A percentile compares a stretch with the other conserved stretches of the same genome.
Conservation (phyloP, 495 filamentous ascomycete species). For the Tuber brumale region DNA sequence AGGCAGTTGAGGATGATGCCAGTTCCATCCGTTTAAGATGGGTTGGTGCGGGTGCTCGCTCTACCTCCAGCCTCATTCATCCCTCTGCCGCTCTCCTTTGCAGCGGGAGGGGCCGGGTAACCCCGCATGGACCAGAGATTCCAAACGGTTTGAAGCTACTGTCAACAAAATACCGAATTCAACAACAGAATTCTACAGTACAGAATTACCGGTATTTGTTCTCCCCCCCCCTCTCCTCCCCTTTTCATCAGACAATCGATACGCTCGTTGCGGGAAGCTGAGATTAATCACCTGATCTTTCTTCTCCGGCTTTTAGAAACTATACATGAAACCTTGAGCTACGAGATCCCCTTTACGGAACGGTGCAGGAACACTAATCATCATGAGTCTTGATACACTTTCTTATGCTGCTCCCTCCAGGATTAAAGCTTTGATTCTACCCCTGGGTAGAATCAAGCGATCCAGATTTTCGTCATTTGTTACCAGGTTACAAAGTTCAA, state of each 20-base stretch:
- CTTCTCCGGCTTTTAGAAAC: background rate
- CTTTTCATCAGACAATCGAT: background rate
- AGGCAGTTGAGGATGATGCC: background rate
- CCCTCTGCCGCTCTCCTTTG: background rate
- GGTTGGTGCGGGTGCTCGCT: background rate
- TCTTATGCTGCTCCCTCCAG: constrained; percentile 84
- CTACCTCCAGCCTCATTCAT: background rate
- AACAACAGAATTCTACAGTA: background rate
- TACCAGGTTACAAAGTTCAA: constrained; percentile 66
- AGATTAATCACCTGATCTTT: background rate
- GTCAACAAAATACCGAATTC: background rate
- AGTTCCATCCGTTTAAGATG: background rate
- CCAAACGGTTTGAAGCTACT: background rate
- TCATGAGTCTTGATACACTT: constrained; percentile 77
- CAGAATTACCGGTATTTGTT: background rate
- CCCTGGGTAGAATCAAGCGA: constrained; percentile 75
- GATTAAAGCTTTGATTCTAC: constrained; percentile 74
- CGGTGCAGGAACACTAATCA: constrained; percentile 14
- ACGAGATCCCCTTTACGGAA: background rate
- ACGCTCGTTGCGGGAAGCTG: background rate
- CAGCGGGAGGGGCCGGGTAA: background rate
- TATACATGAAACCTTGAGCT: background rate
- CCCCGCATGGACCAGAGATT: background rate
- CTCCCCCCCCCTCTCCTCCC: background rate
- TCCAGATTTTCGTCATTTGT: constrained; percentile 74